phyloP scores from a whole-genome alignment of 495 filamentous ascomycete species.

The Xylaria telfairii region DNA sequence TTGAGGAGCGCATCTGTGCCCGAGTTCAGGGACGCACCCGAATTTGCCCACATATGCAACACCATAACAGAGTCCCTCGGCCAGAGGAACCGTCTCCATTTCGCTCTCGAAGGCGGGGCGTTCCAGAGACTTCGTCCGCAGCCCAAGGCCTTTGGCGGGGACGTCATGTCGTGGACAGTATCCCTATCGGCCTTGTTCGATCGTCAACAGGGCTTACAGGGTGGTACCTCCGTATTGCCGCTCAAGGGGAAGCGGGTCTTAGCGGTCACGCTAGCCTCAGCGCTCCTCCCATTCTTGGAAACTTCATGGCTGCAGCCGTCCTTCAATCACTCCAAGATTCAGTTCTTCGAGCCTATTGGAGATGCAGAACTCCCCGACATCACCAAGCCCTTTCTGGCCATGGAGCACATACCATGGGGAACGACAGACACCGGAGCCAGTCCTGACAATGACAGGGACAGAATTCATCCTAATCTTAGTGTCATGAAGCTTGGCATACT shows the following conservation, averaged over 20 bases:
- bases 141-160: constrained; percentile 38
- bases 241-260: constrained; percentile 42
- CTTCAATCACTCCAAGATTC: constrained; percentile 45
- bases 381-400: constrained; percentile 40
- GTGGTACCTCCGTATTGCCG: constrained; percentile 33
- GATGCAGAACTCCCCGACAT: constrained; percentile 40
- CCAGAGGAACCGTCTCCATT: constrained; percentile 39
- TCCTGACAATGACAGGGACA: constrained; percentile 28
- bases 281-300: constrained; percentile 42
- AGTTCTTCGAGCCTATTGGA: constrained; percentile 38
- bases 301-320: constrained; percentile 43
- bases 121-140: constrained; percentile 41
- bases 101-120: constrained; percentile 35
- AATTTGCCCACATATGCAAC: constrained; percentile 3
- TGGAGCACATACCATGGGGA: constrained; percentile 38
- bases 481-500: constrained; percentile 44
- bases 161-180: constrained; percentile 34
- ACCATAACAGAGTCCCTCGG: constrained; percentile 3
- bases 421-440: constrained; percentile 23
- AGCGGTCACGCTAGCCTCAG: constrained; percentile 39
- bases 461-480: constrained; percentile 43
- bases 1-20: not conserved
- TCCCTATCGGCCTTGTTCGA: constrained; percentile 40
- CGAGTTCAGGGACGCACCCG: not conserved
- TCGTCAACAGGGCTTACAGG: constrained; percentile 38